These are phyloP conservation scores for Fusarium sp. DNA, from an alignment of 2,329 filamentous ascomycete genomes.

Conservation along the genomic window DNA sequence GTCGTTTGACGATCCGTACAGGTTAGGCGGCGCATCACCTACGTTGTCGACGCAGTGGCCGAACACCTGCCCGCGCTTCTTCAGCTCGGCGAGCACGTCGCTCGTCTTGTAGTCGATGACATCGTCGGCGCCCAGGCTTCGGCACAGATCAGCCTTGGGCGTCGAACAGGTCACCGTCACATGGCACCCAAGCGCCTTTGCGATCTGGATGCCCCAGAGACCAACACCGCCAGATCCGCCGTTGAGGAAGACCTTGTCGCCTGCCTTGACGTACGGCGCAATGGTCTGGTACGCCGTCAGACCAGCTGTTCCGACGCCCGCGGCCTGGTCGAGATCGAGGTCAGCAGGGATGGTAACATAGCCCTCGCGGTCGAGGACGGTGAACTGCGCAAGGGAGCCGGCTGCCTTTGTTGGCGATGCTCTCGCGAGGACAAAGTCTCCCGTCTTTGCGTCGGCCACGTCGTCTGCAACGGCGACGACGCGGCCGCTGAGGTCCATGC, in stretches of 20 bases:
- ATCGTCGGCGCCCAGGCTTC: conserved; percentile 70
- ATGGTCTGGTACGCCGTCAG: conserved; percentile 63
- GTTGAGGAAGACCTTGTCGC: conserved; percentile 72
- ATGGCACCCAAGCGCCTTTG: conserved; percentile 69
- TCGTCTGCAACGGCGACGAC: conserved; percentile 52
- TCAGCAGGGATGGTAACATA: conserved; percentile 55
- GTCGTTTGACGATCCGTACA: conserved; percentile 63
- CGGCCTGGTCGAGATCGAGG: conserved; percentile 55
- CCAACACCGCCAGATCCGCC: conserved; percentile 73
- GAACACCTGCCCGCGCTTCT: conserved; percentile 59
- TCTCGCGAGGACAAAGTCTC: conserved; percentile 59
- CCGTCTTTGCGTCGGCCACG: conserved; percentile 49
- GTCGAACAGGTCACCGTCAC: conserved; percentile 71
- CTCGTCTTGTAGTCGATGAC: conserved; percentile 69
- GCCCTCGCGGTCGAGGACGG: conserved; percentile 48
- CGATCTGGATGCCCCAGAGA: conserved; percentile 71
- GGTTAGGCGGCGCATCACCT: conserved; percentile 57
- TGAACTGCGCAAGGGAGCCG: conserved; percentile 59
- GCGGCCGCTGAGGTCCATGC: conserved; percentile 63
- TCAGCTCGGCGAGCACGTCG: conserved; percentile 61
- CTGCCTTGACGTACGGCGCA: conserved; percentile 58
- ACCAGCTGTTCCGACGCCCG: conserved; percentile 57
- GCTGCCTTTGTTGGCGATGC: conserved; percentile 44
- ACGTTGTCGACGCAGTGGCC: conserved; percentile 70
- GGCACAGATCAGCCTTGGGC: conserved; percentile 67